phyloP scores from a whole-genome alignment of 768 basidiomycete genomes.

The Galerina sulciceps region DNA sequence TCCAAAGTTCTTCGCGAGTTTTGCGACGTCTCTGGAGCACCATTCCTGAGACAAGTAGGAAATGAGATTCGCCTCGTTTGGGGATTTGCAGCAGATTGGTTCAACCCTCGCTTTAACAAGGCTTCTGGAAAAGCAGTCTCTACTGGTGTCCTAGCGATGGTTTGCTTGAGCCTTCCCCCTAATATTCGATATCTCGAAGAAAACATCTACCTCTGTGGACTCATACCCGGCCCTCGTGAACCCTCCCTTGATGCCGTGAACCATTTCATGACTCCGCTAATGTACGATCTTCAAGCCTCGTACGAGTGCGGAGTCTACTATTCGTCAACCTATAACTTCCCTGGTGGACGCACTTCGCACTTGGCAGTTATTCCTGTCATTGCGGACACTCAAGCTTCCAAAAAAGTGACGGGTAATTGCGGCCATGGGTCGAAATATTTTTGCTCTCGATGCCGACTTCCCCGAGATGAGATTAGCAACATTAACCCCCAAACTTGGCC shows the following conservation, averaged over 20 bases:
- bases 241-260: conserved; percentile 32
- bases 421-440: conserved; percentile 12
- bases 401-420: conserved; percentile 13
- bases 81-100: conserved; percentile 3
- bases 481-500: conserved; percentile 8
- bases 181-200: no score
- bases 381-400: conserved; percentile 12
- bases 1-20: not conserved
- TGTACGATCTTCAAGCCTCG: conserved; percentile 27
- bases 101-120: conserved; percentile 2
- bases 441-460: conserved; percentile 13
- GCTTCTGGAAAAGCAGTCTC: conserved; percentile 1
- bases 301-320: conserved; percentile 9
- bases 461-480: conserved; percentile 7
- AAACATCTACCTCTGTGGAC: not conserved
- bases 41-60: not conserved
- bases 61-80: conserved; percentile 8
- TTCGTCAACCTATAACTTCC: conserved; percentile 3
- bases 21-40: not conserved
- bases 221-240: conserved; percentile 24
- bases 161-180: not conserved
- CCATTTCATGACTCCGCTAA: conserved; percentile 31
- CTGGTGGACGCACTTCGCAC: not conserved
- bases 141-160: not conserved
- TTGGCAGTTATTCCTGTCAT: conserved; percentile 15